Conservation (phyloP, 495 filamentous ascomycete genomes). For the Penicillium flavigenum region DNA sequence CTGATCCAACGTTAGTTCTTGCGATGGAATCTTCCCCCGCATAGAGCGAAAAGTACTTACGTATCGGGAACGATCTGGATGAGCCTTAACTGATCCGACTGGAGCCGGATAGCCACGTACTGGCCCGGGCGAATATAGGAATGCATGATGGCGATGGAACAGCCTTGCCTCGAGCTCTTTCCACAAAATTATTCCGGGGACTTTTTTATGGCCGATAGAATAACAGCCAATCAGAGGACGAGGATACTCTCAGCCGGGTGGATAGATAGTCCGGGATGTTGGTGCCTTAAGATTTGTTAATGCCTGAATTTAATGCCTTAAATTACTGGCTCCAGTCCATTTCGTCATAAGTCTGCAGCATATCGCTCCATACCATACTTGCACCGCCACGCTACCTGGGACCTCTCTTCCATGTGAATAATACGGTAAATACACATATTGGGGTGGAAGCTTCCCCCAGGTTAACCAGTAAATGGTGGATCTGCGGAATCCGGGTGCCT, state of each 20-base stretch:
- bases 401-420: not conserved
- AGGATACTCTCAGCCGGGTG: constrained; percentile 6
- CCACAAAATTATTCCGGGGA: constrained; percentile 19
- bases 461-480: not conserved
- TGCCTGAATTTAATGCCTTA: constrained; percentile 1
- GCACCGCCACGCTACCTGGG: not conserved
- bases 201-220: constrained; percentile 13
- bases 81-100: constrained; percentile 63
- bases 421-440: constrained; percentile 5
- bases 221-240: constrained; percentile 19
- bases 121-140: constrained; percentile 60
- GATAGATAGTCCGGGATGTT: constrained; percentile 1
- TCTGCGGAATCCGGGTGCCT: constrained; percentile 16
- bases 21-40: constrained; percentile 2
- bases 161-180: constrained; percentile 2
- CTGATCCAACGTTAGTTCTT: constrained; percentile 47
- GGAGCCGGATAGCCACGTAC: constrained; percentile 64
- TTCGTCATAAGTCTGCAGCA: not conserved
- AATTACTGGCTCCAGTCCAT: not conserved
- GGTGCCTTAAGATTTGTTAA: not conserved
- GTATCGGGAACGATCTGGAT: constrained; percentile 70
- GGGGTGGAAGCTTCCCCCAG: constrained; percentile 8
- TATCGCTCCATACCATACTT: not conserved
- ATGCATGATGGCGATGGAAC: constrained; percentile 33
- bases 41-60: constrained; percentile 52